Base-by-base conservation (phyloP, 2,329 filamentous ascomycete species). In the Hymenoscyphus infarciens region DNA sequence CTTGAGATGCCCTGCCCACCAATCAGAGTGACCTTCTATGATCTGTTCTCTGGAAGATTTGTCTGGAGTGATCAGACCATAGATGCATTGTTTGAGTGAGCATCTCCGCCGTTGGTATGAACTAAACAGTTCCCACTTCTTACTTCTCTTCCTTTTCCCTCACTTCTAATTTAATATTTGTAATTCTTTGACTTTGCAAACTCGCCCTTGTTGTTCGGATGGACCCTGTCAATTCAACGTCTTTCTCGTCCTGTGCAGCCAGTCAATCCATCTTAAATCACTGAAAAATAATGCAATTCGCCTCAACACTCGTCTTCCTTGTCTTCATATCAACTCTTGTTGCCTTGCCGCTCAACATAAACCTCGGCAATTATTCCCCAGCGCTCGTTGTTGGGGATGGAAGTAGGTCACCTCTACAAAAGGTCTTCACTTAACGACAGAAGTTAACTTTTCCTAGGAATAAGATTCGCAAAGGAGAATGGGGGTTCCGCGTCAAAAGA, bases 321-420 rank as follows among this genome's bases (percentile, higher is more conserved):
- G n/a, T 22, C 42, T 49, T 49, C 8, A 22, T 49, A 11, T 49
- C 42, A 22, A 49, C 19, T 7, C 5, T 10, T 11, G 66, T 67
- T 38, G 72, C 74, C 38, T 66, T 73, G 74, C 62, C 62, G 53
- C 57, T 64, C 39, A 64, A 64, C 53, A 64, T 64, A 56, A 64
- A 64, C 45, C 59, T 61, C 55, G 62, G 62, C 35, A 60, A 60
- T 57, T 61, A 64, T 59, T 61, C 62, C 11, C 62, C 62, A 11
- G 62, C 59, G 29, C 52, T 64, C 68, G 73, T 75, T 60, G 74
- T 75, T 64, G 73, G 73, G 74, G 75, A 76, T 74, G 79, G 79
- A 49, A 49, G 42, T 49, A 49, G 25, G 42, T 22, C n/a, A 35
- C 33, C n/a, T 49, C n/a, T 2, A 22, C 8, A 22, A 49, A 49